Conservation (phyloP, 2,329 filamentous ascomycete species). For the Ambrosiella beaveri region DNA sequence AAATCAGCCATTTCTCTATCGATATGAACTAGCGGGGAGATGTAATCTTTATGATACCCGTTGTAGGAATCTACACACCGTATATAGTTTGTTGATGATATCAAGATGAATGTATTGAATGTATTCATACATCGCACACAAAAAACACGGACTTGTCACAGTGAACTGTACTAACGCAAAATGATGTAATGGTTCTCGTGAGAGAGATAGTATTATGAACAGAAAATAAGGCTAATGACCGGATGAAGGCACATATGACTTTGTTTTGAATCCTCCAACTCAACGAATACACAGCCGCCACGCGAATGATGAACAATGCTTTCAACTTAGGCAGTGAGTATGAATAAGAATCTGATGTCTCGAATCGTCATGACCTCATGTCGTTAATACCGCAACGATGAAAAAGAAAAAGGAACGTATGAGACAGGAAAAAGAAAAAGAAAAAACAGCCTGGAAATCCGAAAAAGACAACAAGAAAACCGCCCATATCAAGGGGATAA, state of each 20-base stretch:
- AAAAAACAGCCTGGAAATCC: neutral
- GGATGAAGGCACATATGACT: neutral
- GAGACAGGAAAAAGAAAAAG: constrained; percentile 4
- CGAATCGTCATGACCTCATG: neutral
- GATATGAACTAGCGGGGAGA: constrained; percentile 31
- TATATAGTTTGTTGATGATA: no score
- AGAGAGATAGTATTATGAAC: neutral
- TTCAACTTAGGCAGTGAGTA: neutral
- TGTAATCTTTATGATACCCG: neutral
- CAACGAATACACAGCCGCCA: neutral
- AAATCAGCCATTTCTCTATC: constrained; percentile 56
- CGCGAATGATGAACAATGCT: neutral
- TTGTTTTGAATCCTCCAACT: neutral
- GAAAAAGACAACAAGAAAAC: neutral
- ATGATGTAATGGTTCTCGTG: neutral
- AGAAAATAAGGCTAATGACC: neutral
- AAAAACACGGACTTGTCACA: no score
- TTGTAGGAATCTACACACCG: no score
- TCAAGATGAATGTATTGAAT: no score
- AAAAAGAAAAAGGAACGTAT: constrained; percentile 2
- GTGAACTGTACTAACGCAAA: neutral
- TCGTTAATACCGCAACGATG: constrained; percentile 3
- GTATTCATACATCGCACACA: no score
- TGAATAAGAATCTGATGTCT: neutral
- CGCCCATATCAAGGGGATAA: neutral